Percentiles rank a stretch among this genome's conserved stretches.
These are phyloP conservation scores for Talaromyces wortmannii DNA, from an alignment of 495 filamentous ascomycete species.

Conservation along the genomic window DNA sequence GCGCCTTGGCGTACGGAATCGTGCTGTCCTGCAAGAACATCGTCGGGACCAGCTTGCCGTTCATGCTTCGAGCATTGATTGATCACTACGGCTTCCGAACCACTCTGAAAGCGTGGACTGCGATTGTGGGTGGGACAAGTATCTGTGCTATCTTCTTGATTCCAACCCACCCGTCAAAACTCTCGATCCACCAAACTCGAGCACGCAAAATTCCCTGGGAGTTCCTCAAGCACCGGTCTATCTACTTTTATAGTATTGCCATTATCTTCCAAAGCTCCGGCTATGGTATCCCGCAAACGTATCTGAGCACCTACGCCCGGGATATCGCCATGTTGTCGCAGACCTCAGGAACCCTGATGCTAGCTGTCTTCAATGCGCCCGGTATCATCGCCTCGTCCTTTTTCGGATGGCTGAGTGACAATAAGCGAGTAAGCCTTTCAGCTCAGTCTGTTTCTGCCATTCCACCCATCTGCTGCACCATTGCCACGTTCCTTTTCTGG, in stretches of 20 bases:
- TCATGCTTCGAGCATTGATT: conserved; percentile 32
- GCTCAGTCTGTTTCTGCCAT: conserved; percentile 46
- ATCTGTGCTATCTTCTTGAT: conserved; percentile 32
- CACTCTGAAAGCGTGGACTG: conserved; percentile 34
- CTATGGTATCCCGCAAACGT: conserved; percentile 53
- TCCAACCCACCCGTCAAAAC: conserved; percentile 28
- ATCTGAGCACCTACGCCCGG: conserved; percentile 49
- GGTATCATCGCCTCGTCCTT: conserved; percentile 36
- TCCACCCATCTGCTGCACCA: conserved; percentile 39
- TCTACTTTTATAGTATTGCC: conserved; percentile 41
- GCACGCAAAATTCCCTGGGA: conserved; percentile 34
- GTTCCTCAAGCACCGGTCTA: conserved; percentile 38
- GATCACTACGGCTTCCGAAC: conserved; percentile 28
- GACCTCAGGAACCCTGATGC: conserved; percentile 31
- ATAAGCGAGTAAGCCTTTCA: conserved; percentile 31
- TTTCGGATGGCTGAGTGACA: conserved; percentile 43
- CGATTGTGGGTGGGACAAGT: conserved; percentile 23
- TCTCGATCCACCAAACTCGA: conserved; percentile 14
- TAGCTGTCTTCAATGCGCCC: conserved; percentile 41
- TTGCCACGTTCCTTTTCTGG: conserved; percentile 54
- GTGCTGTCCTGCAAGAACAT: conserved; percentile 40
- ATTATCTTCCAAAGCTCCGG: conserved; percentile 47
- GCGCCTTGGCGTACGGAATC: conserved; percentile 40
- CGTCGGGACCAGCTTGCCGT: conserved; percentile 36
- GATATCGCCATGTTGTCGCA: conserved; percentile 27